phyloP scores from a whole-genome alignment of 2,329 filamentous ascomycete species.

The Verticillium isaacii region DNA sequence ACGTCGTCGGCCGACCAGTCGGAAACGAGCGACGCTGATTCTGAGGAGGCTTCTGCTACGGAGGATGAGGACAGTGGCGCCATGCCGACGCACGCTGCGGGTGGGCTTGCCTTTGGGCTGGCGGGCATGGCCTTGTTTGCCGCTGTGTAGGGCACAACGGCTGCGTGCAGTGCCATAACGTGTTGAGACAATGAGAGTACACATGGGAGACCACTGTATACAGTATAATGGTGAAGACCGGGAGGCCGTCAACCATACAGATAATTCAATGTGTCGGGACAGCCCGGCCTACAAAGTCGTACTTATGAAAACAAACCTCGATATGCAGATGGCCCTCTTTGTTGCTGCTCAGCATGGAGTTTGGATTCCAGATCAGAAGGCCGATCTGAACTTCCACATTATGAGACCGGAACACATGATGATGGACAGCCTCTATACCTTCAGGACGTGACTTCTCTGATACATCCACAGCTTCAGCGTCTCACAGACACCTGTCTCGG shows the following conservation, averaged over 20 bases:
- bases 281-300: no score
- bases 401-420: neutral
- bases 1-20: neutral
- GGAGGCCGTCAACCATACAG: no score
- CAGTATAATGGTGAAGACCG: no score
- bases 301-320: no score
- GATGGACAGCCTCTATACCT: neutral
- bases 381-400: no score
- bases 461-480: neutral
- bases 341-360: no score
- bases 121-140: conserved; percentile 22
- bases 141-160: conserved; percentile 16
- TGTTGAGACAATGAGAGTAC: no score
- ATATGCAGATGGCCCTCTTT: no score
- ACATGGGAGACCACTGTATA: no score
- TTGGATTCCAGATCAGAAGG: no score
- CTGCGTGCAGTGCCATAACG: neutral
- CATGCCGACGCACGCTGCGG: conserved; percentile 19
- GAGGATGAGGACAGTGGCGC: conserved; percentile 13
- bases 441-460: neutral
- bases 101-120: conserved; percentile 18
- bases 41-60: neutral
- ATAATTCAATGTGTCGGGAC: no score
- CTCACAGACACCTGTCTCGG: neutral
- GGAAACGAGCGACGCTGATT: neutral